Conservation (phyloP, 1,139 yeast species). For the Scheffersomyces lignicola region DNA sequence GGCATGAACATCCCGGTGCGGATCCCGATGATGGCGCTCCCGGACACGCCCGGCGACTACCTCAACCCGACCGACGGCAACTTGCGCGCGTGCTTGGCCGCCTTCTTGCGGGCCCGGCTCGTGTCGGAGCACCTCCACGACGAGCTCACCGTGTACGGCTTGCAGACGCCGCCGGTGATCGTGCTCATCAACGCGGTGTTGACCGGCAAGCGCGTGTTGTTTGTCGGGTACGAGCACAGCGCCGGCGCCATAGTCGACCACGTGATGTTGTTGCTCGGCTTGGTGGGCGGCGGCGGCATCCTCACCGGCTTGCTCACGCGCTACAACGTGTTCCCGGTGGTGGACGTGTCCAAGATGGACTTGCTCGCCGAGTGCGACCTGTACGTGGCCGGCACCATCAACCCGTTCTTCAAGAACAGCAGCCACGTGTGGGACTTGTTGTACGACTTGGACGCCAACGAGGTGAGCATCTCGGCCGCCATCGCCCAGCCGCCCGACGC, state of each 20-base stretch:
- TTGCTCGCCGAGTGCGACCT: constrained; percentile 53
- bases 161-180: constrained; percentile 59
- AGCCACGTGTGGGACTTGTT: constrained; percentile 60
- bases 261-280: constrained; percentile 51
- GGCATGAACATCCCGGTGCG: constrained; percentile 46
- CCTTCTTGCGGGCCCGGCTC: constrained; percentile 35
- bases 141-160: constrained; percentile 54
- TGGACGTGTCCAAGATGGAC: constrained; percentile 62
- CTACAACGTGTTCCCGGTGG: constrained; percentile 58
- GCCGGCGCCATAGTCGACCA: constrained; percentile 58
- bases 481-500: constrained; percentile 12
- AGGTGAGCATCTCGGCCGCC: constrained; percentile 28
- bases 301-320: constrained; percentile 48
- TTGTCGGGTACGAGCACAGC: constrained; percentile 56
- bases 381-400: constrained; percentile 65
- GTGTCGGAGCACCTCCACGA: constrained; percentile 29
- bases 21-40: constrained; percentile 42
- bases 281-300: constrained; percentile 61
- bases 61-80: constrained; percentile 47
- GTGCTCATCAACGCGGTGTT: constrained; percentile 56
- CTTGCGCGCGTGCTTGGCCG: constrained; percentile 42
- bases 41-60: constrained; percentile 47
- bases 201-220: constrained; percentile 56
- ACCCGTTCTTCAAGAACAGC: constrained; percentile 62
- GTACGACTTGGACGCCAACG: constrained; percentile 55